Evolutionary conservation across 73 alveolate genomes (phyloP), one percentile per base, ranked within the genome.

Genomic region (Blepharisma stoltei): DNA sequence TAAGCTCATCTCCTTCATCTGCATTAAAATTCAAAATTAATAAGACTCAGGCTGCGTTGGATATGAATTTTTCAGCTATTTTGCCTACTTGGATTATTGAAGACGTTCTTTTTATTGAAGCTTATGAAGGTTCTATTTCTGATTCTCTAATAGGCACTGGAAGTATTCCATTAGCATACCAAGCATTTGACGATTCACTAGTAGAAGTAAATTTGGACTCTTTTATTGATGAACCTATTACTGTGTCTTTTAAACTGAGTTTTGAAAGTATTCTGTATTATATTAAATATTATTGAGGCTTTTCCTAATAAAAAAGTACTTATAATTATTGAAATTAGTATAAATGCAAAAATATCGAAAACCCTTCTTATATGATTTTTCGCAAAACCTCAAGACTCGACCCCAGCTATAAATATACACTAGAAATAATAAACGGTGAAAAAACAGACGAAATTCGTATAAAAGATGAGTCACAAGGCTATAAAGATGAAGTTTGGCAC

Each of bases 21-120:
- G 14, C 14, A 8, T 25, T 60, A 25, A 9, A 14, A 8, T 60
- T 60, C 23, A 14, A 38, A 60, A 8, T 60, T 9, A 60, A 60
- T 5, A 14, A 38, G 5, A 14, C 45, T 2, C 38, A 14, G 2
- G 23, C 46, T 5, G 2, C 23, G 2, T 1, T 14, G 18, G 73
- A 14, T 5, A 0, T n/a, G n/a, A 38, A 60, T 9, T 20, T 38
- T 18, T n/a, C 14, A 11, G 46, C 23, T 1, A 25, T 25, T 9
- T 60, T 60, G 46, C 73, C 73, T 9, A 60, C 73, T 14, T 60
- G 73, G 73, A 60, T 47, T 60, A 25, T 60, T 60, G 73, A 60
- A 60, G 73, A 60, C 73, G 14, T n/a, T 38, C 45, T 60, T 14
- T 60, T 60, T 60, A 25, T 60, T 20, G 73, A 60, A 60, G 46